Conservation (phyloP, 257 asterid species). For the Eucommia ulmoides region DNA sequence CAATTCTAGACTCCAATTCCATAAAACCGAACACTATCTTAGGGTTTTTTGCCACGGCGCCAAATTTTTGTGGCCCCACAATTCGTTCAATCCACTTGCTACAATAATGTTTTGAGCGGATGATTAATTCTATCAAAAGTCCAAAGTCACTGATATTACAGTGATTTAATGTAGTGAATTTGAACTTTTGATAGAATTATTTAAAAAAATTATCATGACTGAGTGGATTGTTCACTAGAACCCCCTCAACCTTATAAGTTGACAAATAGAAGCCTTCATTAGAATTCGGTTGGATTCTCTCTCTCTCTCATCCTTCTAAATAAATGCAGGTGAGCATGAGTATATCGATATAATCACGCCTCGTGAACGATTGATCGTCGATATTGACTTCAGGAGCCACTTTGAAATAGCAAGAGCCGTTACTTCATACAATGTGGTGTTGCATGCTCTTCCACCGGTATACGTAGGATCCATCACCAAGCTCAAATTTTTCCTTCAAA, state of each 20-base stretch:
- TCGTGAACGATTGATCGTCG: constrained; percentile 31
- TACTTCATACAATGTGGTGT: constrained; percentile 20
- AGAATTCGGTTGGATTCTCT: background rate
- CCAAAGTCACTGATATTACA: too few species aligned
- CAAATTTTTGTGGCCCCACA: too few species aligned
- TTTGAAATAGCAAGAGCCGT: constrained; percentile 52
- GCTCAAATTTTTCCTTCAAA: constrained; percentile 24
- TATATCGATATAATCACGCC: constrained; percentile 40
- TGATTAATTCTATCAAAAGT: too few species aligned
- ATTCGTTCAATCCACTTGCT: too few species aligned
- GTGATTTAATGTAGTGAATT: background rate
- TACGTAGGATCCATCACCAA: constrained; percentile 25
- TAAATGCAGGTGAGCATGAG: constrained; percentile 56
- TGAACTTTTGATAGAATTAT: background rate
- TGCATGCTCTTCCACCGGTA: constrained; percentile 26
- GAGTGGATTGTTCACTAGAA: background rate
- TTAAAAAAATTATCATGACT: background rate
- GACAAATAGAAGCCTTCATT: background rate
- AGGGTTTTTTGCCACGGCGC: too few species aligned
- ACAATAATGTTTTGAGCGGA: too few species aligned
- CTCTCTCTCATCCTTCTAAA: background rate
- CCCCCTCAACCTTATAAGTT: background rate
- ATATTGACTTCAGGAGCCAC: constrained; percentile 40
- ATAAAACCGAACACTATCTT: too few species aligned
- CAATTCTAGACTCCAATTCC: too few species aligned